Conservation (phyloP, 2,329 filamentous ascomycete genomes). For the Teratosphaeriaceae sp. region DNA sequence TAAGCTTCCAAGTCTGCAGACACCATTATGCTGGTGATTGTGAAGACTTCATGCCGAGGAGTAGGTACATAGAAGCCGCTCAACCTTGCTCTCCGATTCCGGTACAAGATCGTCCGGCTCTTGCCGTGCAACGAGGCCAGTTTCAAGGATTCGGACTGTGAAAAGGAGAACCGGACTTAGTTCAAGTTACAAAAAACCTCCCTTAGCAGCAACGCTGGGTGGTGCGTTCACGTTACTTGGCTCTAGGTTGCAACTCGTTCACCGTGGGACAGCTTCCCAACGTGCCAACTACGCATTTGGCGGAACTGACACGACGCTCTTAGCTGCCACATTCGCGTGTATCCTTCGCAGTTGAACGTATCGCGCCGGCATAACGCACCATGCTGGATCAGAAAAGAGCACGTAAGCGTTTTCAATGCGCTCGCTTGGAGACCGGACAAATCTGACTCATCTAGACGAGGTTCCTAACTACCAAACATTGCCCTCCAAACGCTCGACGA, state of each 20-base stretch:
- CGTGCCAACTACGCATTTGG: not conserved
- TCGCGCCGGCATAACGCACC: not conserved
- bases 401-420: not conserved
- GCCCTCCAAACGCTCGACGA: not conserved
- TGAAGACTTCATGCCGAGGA: no score
- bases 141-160: not conserved
- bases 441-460: not conserved
- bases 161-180: not conserved
- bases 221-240: not conserved
- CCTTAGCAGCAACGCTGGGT: not conserved
- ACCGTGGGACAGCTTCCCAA: not conserved
- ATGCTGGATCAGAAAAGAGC: not conserved
- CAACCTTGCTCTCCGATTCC: not conserved
- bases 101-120: not conserved
- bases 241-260: not conserved
- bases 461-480: not conserved
- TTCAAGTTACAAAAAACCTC: not conserved
- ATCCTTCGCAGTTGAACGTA: not conserved
- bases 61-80: not conserved
- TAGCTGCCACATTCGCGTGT: not conserved
- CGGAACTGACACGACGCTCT: not conserved
- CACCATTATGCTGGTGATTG: no score
- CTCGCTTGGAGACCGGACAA: not conserved
- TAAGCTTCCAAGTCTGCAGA: no score
- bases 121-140: not conserved